These are phyloP conservation scores for Chaetomiaceae sp. DNA, from an alignment of 2,329 filamentous ascomycete species.

Conservation along the genomic window DNA sequence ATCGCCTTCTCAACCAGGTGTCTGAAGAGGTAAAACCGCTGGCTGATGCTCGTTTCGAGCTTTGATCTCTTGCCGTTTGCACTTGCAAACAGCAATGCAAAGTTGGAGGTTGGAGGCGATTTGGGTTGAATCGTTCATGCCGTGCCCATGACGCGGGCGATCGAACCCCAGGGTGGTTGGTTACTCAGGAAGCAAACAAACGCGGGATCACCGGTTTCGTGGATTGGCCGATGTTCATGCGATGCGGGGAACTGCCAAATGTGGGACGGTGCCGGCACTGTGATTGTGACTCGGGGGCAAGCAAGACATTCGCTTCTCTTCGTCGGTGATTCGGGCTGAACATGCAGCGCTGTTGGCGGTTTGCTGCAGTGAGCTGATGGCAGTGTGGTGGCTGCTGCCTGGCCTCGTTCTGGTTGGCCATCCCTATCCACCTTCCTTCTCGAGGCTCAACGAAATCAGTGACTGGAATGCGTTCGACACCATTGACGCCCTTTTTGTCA, in stretches of 20 bases:
- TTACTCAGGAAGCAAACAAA: too few relatives aligned
- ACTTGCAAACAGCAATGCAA: neutral
- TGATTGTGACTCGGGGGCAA: too few relatives aligned
- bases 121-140: conserved; percentile 19
- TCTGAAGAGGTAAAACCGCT: neutral
- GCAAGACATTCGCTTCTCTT: too few relatives aligned
- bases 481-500: neutral
- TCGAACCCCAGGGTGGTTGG: neutral
- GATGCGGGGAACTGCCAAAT: too few relatives aligned
- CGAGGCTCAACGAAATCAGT: too few relatives aligned
- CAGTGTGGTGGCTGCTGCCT: neutral
- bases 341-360: neutral
- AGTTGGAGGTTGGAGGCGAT: neutral
- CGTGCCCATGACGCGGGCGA: conserved; percentile 8
- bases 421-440: too few relatives aligned
- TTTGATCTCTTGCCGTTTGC: conserved; percentile 2
- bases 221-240: too few relatives aligned
- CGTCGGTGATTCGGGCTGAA: too few relatives aligned
- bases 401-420: neutral
- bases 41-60: neutral
- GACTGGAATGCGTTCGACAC: too few relatives aligned
- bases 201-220: too few relatives aligned
- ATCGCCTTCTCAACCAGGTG: neutral
- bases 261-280: too few relatives aligned
- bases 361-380: neutral